Base-by-base conservation (phyloP, 2,329 filamentous ascomycete genomes). In the Calonectria honghensis region DNA sequence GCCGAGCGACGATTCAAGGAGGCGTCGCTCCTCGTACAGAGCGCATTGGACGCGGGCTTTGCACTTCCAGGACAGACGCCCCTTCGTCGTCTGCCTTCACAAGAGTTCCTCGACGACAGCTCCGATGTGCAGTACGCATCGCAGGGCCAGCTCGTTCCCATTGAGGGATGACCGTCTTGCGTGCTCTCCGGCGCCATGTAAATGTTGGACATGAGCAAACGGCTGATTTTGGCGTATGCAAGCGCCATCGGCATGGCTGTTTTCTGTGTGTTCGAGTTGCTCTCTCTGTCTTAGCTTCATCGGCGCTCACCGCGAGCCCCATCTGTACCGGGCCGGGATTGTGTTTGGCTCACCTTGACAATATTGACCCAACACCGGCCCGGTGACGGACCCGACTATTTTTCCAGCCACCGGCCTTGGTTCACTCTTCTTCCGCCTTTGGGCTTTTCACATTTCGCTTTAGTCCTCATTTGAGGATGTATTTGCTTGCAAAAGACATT, bases 1-100 rank as follows among this genome's bases (percentile, higher is more conserved):
- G 90, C 92, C 48, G 94, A 97, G 84, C 94, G 93, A 83, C 92
- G 94, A 68, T 98, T 95, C 89, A 97, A 97, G 89, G 91, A 93
- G 70, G 95, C 95, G 13, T 95, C 97, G 24, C 86, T 91, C 27
- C 96, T 94, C 79, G 96, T 98, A 70, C 92, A 96, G 83, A 89
- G 88, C 24, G 94, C 96, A 84, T 88, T 98, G 76, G 86, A 88
- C 73, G 91, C 90, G 27, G 91, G 91, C 5, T 93, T 92, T 79
- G 84, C 79, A 32, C 85, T 93, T 39, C 86, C 89, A 18, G 85
- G 87, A 66, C 82, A 84, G 69, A 74, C 77, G 20, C 63, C 83
- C 66, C 91, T 90, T 86, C 79, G 82, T 74, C 72, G 76, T 51
- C 31, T 79, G 69, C 65, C 79, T 72, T n/a, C 75, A 61, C 77